These are phyloP conservation scores for Boletus coccyginus DNA, from an alignment of 768 basidiomycete species.

Conservation along the genomic window DNA sequence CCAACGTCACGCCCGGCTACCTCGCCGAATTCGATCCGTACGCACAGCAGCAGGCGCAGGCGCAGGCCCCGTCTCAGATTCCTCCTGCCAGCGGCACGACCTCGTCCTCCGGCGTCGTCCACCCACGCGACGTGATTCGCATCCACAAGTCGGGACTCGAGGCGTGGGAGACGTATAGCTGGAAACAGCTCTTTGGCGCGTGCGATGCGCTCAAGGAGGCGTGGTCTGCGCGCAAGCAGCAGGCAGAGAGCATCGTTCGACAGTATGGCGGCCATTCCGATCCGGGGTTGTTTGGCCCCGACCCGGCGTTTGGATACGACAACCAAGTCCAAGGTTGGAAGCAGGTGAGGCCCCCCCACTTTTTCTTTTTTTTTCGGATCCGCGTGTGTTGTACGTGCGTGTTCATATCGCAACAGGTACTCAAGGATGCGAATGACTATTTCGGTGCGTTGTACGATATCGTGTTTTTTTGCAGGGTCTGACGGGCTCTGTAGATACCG, in stretches of 20 bases:
- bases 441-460: constrained; percentile 39
- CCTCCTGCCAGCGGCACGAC: not conserved
- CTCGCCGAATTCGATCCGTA: constrained; percentile 44
- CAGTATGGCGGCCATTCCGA: constrained; percentile 42
- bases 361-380: not conserved
- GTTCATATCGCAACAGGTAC: constrained; percentile 36
- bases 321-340: constrained; percentile 57
- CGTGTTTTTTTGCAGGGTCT: not conserved
- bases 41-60: constrained; percentile 12
- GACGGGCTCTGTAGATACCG: constrained; percentile 31
- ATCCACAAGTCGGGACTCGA: constrained; percentile 66
- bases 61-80: not conserved
- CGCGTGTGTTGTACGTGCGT: not conserved
- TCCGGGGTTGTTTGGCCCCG: constrained; percentile 22
- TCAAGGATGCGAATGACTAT: constrained; percentile 53
- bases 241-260: constrained; percentile 48
- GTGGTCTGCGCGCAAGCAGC: constrained; percentile 61
- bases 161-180: constrained; percentile 64
- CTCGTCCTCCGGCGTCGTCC: constrained; percentile 35
- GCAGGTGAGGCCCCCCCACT: constrained; percentile 40
- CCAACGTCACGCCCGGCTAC: constrained; percentile 20
- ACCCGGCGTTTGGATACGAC: constrained; percentile 43
- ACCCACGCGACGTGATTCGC: constrained; percentile 69
- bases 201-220: constrained; percentile 66
- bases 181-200: constrained; percentile 64